Percentiles rank a stretch among this genome's conserved stretches.
Evolutionary conservation across 495 filamentous ascomycete genomes (phyloP).

Genomic region (Platismatia glauca): DNA sequence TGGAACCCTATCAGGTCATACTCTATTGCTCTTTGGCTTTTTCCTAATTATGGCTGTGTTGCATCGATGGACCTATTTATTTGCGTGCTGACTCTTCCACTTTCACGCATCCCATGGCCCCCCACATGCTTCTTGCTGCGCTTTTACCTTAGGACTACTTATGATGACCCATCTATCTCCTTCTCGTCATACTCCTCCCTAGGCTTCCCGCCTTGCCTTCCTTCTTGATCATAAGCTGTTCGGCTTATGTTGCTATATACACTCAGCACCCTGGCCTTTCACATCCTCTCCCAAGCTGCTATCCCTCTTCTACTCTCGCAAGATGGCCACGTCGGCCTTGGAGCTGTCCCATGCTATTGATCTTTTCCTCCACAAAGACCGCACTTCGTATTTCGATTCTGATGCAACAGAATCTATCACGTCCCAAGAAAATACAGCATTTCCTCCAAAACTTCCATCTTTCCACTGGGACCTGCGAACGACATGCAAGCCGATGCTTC

Average conservation of each 20-base stretch:
- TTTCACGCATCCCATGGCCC: not conserved
- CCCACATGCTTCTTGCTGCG: not conserved
- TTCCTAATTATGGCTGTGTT: not conserved
- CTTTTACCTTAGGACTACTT: not conserved
- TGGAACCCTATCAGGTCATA: too few relatives aligned
- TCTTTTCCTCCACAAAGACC: constrained; percentile 14
- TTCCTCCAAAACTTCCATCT: constrained; percentile 1
- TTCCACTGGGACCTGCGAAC: constrained; percentile 23
- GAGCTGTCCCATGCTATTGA: constrained; percentile 15
- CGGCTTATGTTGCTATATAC: not conserved
- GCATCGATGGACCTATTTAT: not conserved
- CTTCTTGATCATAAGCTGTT: not conserved
- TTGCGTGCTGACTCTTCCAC: not conserved
- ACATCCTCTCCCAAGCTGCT: not conserved
- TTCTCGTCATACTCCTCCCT: not conserved
- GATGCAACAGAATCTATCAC: constrained; percentile 7
- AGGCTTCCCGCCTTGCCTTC: not conserved
- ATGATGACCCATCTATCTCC: not conserved
- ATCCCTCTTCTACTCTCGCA: not conserved
- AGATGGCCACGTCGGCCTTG: not conserved
- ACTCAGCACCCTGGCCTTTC: not conserved
- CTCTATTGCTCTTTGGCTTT: too few relatives aligned
- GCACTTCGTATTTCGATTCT: constrained; percentile 13
- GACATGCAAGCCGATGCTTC: constrained; percentile 28
- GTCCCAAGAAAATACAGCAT: not conserved